Evolutionary conservation across 495 filamentous ascomycete genomes (phyloP), one percentile per base, ranked within the genome.

Genomic region (Entonaema liquescens): DNA sequence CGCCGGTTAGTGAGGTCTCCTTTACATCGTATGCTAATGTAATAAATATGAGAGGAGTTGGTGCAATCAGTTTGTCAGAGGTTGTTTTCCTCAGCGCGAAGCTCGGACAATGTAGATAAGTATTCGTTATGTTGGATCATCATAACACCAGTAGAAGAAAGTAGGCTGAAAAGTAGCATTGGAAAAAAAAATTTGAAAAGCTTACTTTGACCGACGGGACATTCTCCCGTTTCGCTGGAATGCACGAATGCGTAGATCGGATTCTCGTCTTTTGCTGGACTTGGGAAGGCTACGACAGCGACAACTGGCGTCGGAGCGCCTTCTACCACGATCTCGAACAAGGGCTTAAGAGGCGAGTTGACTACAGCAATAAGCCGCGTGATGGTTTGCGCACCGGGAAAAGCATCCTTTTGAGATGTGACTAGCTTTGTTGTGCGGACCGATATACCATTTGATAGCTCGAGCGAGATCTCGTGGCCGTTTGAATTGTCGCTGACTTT

Each of bases 61-160:
- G 67, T 74, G 73, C 66, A 64, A 89, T 97, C 94, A 97, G 94
- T 85, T 88, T 92, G 90, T 93, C 89, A 92, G 89, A 92, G 88
- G 88, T 91, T 29, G 29, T 80, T 88, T 84, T 92, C 92, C 88
- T 93, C 93, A 95, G 89, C 82, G 80, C 82, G 80, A 86, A 88
- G 80, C 82, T 89, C 92, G 93, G 94, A 90, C 92, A 97, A 97
- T 97, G 94, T 98, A 98, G 94, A 95, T 97, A 98, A 97, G 93
- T 95, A 90, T 93, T 94, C 89, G 83, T 82, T 78, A 76, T 85
- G 59, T 84, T 82, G 90, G 89, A 93, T 97, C 94, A 94, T 93
- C 81, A 85, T 85, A 81, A 82, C 79, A 80, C 67, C 74, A 67
- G 65, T 12, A 35, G 26, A 15, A 67, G 5, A 74, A 65, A 23